A percentile compares a stretch with the other conserved stretches of the same genome.
Conservation (phyloP, 2,329 filamentous ascomycete genomes). For the Torrubiella hemipterigena region DNA sequence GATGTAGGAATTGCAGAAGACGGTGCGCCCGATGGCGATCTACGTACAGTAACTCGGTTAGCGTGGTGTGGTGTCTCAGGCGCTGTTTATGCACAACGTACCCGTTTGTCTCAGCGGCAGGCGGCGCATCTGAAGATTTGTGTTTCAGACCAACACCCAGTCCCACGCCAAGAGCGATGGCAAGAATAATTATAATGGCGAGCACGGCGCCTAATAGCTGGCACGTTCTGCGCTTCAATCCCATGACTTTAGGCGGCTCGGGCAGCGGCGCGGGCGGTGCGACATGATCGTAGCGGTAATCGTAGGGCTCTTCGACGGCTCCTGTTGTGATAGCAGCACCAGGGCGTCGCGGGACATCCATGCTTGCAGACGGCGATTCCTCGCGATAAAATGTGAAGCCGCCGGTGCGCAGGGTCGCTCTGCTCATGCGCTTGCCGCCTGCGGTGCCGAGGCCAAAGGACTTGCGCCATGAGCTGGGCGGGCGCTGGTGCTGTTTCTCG, state of each 20-base stretch:
- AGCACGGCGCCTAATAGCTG: conserved; percentile 14
- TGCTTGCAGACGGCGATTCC: conserved; percentile 23
- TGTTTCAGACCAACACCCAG: conserved; percentile 6
- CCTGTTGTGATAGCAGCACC: conserved; percentile 8
- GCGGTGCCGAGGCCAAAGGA: no score
- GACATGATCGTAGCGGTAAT: conserved; percentile 13
- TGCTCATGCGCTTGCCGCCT: no score
- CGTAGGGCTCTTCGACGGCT: conserved; percentile 7
- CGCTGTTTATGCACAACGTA: no score
- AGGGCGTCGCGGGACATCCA: no score
- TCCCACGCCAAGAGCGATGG: background rate
- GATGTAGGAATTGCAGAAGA: conserved; percentile 12
- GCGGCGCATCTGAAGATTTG: no score
- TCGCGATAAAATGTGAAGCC: conserved; percentile 31
- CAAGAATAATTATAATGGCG: background rate
- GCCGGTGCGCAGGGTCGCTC: no score
- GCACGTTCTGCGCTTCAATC: conserved; percentile 23
- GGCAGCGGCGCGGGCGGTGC: conserved; percentile 12
- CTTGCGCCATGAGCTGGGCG: no score
- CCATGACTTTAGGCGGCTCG: conserved; percentile 11
- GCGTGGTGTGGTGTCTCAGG: no score
- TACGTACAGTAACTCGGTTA: no score
- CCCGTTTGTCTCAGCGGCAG: no score
- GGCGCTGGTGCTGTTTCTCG: no score
- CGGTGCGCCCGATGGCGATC: no score